A percentile compares a stretch with the other conserved stretches of the same genome.
These are phyloP conservation scores for Fusarium albosuccineum DNA, from an alignment of 2,329 filamentous ascomycete species.

Conservation along the genomic window DNA sequence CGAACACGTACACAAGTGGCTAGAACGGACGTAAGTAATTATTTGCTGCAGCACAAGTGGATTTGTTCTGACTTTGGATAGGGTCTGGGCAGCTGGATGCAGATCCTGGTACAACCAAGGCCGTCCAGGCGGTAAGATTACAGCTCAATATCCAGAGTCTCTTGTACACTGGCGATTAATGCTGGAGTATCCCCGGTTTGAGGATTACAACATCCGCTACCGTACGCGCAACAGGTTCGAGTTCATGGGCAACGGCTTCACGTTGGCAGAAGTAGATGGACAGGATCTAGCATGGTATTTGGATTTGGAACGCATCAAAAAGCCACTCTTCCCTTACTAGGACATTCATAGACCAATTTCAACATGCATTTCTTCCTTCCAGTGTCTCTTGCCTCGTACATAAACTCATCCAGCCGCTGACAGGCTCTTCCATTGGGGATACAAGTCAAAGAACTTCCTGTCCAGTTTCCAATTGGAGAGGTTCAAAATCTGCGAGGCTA, in stretches of 20 bases:
- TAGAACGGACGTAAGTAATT: slow-evolving; percentile 15
- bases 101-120: slow-evolving; percentile 25
- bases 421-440: slow-evolving; percentile 13
- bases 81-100: slow-evolving; percentile 18
- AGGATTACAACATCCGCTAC: slow-evolving; percentile 20
- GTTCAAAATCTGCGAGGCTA: slow-evolving; percentile 10
- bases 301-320: slow-evolving; percentile 12
- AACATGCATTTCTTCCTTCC: neutral
- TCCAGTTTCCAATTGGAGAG: slow-evolving; percentile 19
- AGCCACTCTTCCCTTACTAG: slow-evolving; percentile 16
- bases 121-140: slow-evolving; percentile 9
- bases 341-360: neutral
- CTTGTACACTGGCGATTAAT: slow-evolving; percentile 22
- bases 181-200: slow-evolving; percentile 4
- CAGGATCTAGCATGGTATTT: slow-evolving; percentile 19
- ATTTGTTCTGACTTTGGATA: neutral
- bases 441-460: slow-evolving; percentile 10
- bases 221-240: slow-evolving; percentile 20
- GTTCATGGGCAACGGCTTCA: slow-evolving; percentile 26
- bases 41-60: neutral
- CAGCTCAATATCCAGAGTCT: slow-evolving; percentile 19
- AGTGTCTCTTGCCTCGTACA: neutral
- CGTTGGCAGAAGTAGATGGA: slow-evolving; percentile 1
- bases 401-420: neutral
- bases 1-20: slow-evolving; percentile 16